These are phyloP conservation scores for Candida qinlingensis DNA, from an alignment of 805 yeast species.

Conservation along the genomic window DNA sequence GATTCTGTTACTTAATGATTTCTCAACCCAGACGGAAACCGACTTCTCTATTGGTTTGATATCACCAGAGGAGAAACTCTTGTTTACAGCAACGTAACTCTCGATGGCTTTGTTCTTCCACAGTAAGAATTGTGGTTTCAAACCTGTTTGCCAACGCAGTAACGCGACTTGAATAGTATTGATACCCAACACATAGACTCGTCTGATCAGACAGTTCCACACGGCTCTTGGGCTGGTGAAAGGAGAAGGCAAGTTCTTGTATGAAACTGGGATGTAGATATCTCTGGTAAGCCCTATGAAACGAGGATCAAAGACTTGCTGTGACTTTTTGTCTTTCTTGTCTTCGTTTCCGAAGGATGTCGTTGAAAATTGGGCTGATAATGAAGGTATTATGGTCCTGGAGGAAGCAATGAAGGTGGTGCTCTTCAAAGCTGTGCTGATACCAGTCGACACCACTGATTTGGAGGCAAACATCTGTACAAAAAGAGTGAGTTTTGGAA, in stretches of 20 bases:
- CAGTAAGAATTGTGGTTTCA: slow-evolving; percentile 59
- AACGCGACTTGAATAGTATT: slow-evolving; percentile 66
- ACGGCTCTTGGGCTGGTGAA: slow-evolving; percentile 37
- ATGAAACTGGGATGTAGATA: slow-evolving; percentile 48
- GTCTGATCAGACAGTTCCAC: slow-evolving; percentile 46
- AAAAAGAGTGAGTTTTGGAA: no score
- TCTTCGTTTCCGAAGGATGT: slow-evolving; percentile 4
- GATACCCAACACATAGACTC: slow-evolving; percentile 57
- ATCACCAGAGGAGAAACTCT: slow-evolving; percentile 64
- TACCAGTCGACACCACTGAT: neutral
- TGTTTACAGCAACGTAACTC: slow-evolving; percentile 69
- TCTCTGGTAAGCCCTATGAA: slow-evolving; percentile 37
- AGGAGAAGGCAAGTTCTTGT: slow-evolving; percentile 38
- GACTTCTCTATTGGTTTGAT: slow-evolving; percentile 39
- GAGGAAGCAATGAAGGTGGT: neutral
- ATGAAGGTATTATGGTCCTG: neutral
- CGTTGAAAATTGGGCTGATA: slow-evolving; percentile 4
- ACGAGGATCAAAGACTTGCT: slow-evolving; percentile 32
- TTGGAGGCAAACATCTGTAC: neutral
- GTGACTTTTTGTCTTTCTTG: slow-evolving; percentile 11
- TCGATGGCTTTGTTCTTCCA: slow-evolving; percentile 89
- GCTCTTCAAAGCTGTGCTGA: neutral
- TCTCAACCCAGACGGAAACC: slow-evolving; percentile 59
- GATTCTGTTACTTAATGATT: slow-evolving; percentile 48
- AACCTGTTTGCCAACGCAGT: slow-evolving; percentile 62